Evolutionary conservation across 2,329 filamentous ascomycete genomes (phyloP), one percentile per base, ranked within the genome.

Genomic region (Aspergillus fischeri): DNA sequence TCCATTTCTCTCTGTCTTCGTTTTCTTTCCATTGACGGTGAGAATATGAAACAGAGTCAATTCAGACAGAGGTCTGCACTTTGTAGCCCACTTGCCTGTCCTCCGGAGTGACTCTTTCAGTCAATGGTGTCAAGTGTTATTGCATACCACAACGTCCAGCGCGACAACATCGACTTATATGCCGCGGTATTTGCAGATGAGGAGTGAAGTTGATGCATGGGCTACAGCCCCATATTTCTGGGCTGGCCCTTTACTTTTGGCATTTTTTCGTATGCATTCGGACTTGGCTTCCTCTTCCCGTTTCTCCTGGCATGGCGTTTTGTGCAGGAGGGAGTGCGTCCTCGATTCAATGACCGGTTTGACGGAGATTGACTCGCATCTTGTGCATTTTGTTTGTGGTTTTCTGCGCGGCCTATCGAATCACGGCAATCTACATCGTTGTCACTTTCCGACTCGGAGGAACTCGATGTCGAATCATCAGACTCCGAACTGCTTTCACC

Each of bases 401-500:
- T 55, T 57, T 49, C 61, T 55, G 62, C 61, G 60, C 53, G 65
- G 62, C 56, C 63, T 14, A 62, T 69, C 41, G 61, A 66, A 6
- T 63, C 62, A 27, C 65, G 61, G 49, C 62, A 63, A 55, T 71
- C 68, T 47, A 58, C 54, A 44, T 75, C 73, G 29, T 69, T 72
- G 45, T 77, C 75, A 14, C 75, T 77, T 51, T 78, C 81, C 4
- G 79, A 78, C n/a, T 80, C 75, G 11, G 79, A 79, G 1, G 79
- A 81, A 49, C 80, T 81, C 14, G 85, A 86, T 24, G 80, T 82
- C 14, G 74, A 73, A 14, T 75, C 75, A 47, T 77, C 74, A 8
- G 75, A 77, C 64, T 79, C 77, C n/a, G 75, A 77, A 58, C 88
- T 92, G 32, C 90, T 94, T 73, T 97, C 93, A 71, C 89, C 91